Base-by-base conservation (phyloP, 768 basidiomycete genomes). In the Mycena galericulata region DNA sequence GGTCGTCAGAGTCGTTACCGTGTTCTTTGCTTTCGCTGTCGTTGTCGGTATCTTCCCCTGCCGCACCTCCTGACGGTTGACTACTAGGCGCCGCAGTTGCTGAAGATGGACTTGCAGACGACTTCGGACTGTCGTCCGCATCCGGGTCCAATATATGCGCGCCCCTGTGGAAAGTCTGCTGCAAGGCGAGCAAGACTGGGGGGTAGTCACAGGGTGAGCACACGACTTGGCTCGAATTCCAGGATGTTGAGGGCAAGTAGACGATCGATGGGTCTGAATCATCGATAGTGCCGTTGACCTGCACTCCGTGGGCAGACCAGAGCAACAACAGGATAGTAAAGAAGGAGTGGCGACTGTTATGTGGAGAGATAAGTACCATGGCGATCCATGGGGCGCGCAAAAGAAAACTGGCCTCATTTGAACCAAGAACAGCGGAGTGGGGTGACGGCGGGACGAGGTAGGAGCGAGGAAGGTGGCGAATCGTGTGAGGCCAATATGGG, bases 81-180 rank as follows among this genome's bases (percentile, higher is more conserved):
- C 41, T 43, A 20, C 36, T 18, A 24, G 57, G 38, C 0, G 26
- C 8, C n/a, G 12, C 1, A 15, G 26, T 10, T 17, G 41, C 27
- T 12, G 29, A 12, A 24, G 24, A 17, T 14, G 62, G 53, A 26
- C 49, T 20, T 24, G 73, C 5, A 9, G 51, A 56, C 12, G 46
- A n/a, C n/a, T n/a, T n/a, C n/a, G n/a, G n/a, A n/a, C n/a, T 18
- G 58, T 59, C 32, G 38, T 79, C 76, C 49, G 76, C 75, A 15
- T 60, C 51, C 32, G 74, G 74, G 47, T 29, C 34, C 32, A 68
- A 38, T 24, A 75, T 45, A 65, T 81, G 74, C 14, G 77, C 73
- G 18, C 77, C 82, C 67, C 80, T 76, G 70, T 85, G 84, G 63
- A 76, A 85, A 12, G 83, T 80, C 2, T 71, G 26, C 24, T 75